Conservation (phyloP, 2,329 filamentous ascomycete genomes). For the Colletotrichum sp. region DNA sequence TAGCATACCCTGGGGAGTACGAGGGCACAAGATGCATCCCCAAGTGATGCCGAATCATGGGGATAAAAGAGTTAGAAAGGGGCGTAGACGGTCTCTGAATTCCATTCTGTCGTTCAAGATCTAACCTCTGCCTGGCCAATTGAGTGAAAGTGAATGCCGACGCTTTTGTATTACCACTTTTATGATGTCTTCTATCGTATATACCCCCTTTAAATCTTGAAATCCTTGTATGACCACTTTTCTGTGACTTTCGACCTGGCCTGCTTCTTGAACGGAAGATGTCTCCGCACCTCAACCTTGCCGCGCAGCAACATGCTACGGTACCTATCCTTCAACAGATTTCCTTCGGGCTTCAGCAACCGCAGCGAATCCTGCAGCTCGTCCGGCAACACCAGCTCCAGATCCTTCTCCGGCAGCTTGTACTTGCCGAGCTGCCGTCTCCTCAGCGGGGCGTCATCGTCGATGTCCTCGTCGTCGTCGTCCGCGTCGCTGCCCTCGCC, state of each 20-base stretch:
- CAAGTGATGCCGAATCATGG: not conserved
- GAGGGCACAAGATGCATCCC: not conserved
- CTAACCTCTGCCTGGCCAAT: not conserved
- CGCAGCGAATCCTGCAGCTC: conserved; percentile 83
- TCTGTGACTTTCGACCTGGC: conserved; percentile 82
- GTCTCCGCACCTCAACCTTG: conserved; percentile 83
- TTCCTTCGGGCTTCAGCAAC: conserved; percentile 92
- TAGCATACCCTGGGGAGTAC: conserved; percentile 11
- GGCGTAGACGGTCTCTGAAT: not conserved
- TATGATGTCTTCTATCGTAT: not conserved
- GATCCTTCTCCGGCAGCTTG: conserved; percentile 76
- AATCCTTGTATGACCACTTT: conserved; percentile 99
- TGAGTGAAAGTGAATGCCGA: not conserved
- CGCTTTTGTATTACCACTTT: conserved; percentile 15
- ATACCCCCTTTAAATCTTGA: conserved; percentile 40
- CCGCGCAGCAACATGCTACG: conserved; percentile 86
- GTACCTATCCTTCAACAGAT: conserved; percentile 90
- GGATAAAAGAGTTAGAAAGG: not conserved
- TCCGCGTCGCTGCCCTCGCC: conserved; percentile 39
- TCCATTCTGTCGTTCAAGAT: not conserved
- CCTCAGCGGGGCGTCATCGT: conserved; percentile 68
- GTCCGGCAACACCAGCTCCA: conserved; percentile 83
- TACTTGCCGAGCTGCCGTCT: conserved; percentile 76
- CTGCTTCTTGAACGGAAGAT: conserved; percentile 82
- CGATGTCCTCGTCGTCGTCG: conserved; percentile 58